Percentiles rank a stretch among this genome's conserved stretches.
phyloP scores from a whole-genome alignment of 345 rosid species.

The Firmiana major region DNA sequence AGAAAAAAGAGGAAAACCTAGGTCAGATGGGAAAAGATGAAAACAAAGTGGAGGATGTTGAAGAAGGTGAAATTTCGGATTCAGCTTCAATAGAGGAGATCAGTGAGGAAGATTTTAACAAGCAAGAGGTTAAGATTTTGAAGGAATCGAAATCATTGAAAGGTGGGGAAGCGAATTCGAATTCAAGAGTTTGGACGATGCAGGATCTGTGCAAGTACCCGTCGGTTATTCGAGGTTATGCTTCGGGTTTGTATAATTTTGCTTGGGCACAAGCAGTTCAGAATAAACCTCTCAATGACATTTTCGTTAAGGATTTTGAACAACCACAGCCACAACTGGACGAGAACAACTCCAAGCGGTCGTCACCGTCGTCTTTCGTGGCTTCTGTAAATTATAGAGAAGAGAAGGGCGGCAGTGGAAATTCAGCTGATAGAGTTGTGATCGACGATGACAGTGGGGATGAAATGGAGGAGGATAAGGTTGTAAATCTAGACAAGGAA shows the following conservation, averaged over 20 bases:
- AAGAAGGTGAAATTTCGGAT: constrained; percentile 91
- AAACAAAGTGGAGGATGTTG: constrained; percentile 47
- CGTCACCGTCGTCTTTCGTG: constrained; percentile 33
- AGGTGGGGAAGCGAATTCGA: constrained; percentile 23
- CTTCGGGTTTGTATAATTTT: constrained; percentile 61
- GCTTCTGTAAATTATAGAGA: constrained; percentile 32
- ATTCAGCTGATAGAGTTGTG: constrained; percentile 35
- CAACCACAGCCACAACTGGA: not conserved
- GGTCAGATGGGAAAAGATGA: constrained; percentile 43
- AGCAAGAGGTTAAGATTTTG: constrained; percentile 33
- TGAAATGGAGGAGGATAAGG: constrained; percentile 31
- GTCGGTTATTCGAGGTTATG: constrained; percentile 42
- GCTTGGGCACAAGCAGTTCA: constrained; percentile 99
- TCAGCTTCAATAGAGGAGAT: constrained; percentile 66
- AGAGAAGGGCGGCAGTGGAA: constrained; percentile 13
- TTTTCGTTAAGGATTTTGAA: constrained; percentile 50
- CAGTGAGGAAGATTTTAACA: constrained; percentile 56
- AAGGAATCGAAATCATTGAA: constrained; percentile 28
- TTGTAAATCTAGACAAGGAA: constrained; percentile 50
- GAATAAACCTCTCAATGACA: constrained; percentile 68
- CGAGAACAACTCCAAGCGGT: constrained; percentile 27
- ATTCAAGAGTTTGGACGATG: constrained; percentile 84
- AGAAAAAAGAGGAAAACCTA: constrained; percentile 23
- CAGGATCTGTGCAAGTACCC: constrained; percentile 64
- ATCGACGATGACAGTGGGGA: constrained; percentile 62